These are phyloP conservation scores for Alternaria conjuncta DNA, from an alignment of 2,329 filamentous ascomycete species.

Conservation along the genomic window DNA sequence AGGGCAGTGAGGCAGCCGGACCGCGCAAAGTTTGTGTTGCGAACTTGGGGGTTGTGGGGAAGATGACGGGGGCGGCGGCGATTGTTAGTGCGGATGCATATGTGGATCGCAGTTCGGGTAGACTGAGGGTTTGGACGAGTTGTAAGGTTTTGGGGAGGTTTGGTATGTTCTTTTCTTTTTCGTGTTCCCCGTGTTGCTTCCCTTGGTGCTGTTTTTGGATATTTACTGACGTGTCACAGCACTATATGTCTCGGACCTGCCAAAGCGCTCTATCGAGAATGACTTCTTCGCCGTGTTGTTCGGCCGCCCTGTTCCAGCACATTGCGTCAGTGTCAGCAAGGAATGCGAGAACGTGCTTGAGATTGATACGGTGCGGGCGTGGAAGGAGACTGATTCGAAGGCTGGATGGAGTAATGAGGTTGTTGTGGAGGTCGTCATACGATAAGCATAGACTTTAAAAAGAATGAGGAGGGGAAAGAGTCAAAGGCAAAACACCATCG, in stretches of 20 bases:
- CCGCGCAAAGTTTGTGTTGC: constrained; percentile 61
- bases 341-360: constrained; percentile 69
- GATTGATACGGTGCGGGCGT: constrained; percentile 78
- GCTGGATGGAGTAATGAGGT: constrained; percentile 74
- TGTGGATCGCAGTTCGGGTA: constrained; percentile 62
- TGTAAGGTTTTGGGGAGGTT: constrained; percentile 81
- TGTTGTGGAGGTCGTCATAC: constrained; percentile 41
- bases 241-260: constrained; percentile 76
- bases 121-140: constrained; percentile 69
- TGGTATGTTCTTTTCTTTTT: constrained; percentile 56
- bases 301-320: constrained; percentile 70
- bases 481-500: neutral
- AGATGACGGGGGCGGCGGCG: constrained; percentile 89
- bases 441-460: constrained; percentile 9
- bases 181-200: neutral
- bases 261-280: constrained; percentile 63
- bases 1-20: constrained; percentile 34
- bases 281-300: constrained; percentile 78
- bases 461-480: neutral
- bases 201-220: neutral
- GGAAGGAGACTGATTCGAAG: constrained; percentile 73
- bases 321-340: constrained; percentile 67
- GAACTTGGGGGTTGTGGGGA: constrained; percentile 78
- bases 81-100: constrained; percentile 68
- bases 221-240: constrained; percentile 54